These are phyloP conservation scores for Pseudozyma tsukubaensis DNA, from an alignment of 1,284 basidiomycete genomes.

Conservation along the genomic window DNA sequence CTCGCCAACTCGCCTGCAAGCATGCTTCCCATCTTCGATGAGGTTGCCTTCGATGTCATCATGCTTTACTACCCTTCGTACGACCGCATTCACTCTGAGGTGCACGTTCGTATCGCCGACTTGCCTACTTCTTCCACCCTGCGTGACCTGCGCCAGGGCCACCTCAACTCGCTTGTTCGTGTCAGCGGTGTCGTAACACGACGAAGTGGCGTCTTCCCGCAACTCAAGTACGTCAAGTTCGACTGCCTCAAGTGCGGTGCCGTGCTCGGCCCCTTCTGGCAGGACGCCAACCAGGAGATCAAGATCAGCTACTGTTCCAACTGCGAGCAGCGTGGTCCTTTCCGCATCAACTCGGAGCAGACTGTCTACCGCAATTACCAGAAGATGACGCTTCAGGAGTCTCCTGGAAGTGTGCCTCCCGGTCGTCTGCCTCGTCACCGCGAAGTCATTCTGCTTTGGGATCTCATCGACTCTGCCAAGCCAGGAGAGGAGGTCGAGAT, in stretches of 20 bases:
- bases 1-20: slow-evolving; percentile 91
- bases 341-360: slow-evolving; percentile 97
- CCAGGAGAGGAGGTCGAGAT: slow-evolving; percentile 94
- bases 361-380: slow-evolving; percentile 99
- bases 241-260: slow-evolving; percentile 87
- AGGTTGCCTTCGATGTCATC: slow-evolving; percentile 92
- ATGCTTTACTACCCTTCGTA: slow-evolving; percentile 95
- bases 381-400: slow-evolving; percentile 98
- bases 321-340: slow-evolving; percentile 93
- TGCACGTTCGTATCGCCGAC: slow-evolving; percentile 96
- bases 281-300: slow-evolving; percentile 93
- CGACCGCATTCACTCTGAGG: slow-evolving; percentile 95
- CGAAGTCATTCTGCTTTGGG: slow-evolving; percentile 96
- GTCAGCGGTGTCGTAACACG: slow-evolving; percentile 97
- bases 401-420: slow-evolving; percentile 96
- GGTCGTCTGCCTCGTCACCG: slow-evolving; percentile 95
- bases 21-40: slow-evolving; percentile 94
- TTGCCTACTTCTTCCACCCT: slow-evolving; percentile 88
- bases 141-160: slow-evolving; percentile 89
- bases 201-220: slow-evolving; percentile 95
- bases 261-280: slow-evolving; percentile 94
- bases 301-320: slow-evolving; percentile 86
- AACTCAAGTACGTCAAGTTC: slow-evolving; percentile 99
- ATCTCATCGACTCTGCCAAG: slow-evolving; percentile 96
- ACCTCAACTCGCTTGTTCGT: slow-evolving; percentile 94